These are phyloP conservation scores for Ogataea polymorpha DNA, from an alignment of 805 yeast species.

Conservation along the genomic window DNA sequence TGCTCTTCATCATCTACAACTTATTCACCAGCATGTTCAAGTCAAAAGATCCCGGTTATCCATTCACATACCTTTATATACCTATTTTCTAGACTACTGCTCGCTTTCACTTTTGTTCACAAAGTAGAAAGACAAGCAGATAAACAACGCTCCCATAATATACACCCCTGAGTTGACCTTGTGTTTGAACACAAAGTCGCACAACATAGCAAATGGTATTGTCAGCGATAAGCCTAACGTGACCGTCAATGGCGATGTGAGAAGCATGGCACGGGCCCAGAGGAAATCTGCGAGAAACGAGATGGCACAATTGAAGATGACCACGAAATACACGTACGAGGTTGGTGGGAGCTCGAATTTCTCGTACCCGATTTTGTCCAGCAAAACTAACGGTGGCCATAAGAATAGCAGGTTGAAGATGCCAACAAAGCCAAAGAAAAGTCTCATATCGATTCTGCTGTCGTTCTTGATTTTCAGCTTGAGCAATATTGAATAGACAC, in stretches of 20 bases:
- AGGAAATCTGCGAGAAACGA: conserved; percentile 87
- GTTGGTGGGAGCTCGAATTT: conserved; percentile 66
- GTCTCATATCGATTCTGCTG: conserved; percentile 72
- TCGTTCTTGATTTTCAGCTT: conserved; percentile 74
- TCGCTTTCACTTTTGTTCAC: conserved; percentile 76
- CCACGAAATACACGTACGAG: conserved; percentile 46
- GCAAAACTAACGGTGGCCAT: conserved; percentile 77
- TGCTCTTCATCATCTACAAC: conserved; percentile 38
- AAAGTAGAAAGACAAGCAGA: conserved; percentile 77
- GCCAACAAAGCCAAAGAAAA: conserved; percentile 95
- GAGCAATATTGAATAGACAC: conserved; percentile 81
- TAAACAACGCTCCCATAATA: conserved; percentile 74
- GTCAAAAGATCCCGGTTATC: conserved; percentile 48
- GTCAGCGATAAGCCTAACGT: conserved; percentile 93
- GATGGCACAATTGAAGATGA: conserved; percentile 65
- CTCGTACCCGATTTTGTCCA: conserved; percentile 67
- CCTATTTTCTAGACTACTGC: conserved; percentile 36
- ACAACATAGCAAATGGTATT: conserved; percentile 91
- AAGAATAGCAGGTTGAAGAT: conserved; percentile 66
- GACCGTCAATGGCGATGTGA: conserved; percentile 92
- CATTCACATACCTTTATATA: conserved; percentile 34
- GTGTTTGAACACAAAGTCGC: conserved; percentile 74
- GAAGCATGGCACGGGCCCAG: conserved; percentile 93
- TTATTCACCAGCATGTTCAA: conserved; percentile 42
- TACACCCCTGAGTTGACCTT: conserved; percentile 61